Conservation (phyloP, 2,329 filamentous ascomycete genomes). For the Colletotrichum sidae region DNA sequence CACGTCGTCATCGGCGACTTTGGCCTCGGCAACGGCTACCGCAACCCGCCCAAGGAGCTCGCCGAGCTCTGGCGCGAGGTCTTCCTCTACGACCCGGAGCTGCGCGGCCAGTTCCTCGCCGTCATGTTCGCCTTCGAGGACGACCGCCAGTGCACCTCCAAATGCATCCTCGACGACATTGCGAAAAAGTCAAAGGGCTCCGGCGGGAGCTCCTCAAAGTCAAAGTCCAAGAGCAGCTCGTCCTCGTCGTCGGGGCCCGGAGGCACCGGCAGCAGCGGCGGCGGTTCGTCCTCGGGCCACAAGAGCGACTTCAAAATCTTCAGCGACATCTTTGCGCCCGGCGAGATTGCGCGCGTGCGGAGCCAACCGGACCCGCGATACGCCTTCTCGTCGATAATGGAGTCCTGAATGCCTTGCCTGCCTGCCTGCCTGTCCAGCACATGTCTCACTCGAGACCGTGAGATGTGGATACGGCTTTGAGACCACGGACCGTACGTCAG, state of each 20-base stretch:
- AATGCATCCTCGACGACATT: slow-evolving; percentile 66
- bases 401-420: slow-evolving; percentile 15
- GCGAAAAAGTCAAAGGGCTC: slow-evolving; percentile 58
- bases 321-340: slow-evolving; percentile 60
- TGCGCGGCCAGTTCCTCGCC: slow-evolving; percentile 70
- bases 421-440: slow-evolving; percentile 10
- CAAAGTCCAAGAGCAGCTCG: slow-evolving; percentile 48
- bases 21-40: slow-evolving; percentile 71
- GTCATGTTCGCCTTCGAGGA: slow-evolving; percentile 76
- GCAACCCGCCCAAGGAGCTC: slow-evolving; percentile 74
- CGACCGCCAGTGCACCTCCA: slow-evolving; percentile 62
- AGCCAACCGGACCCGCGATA: slow-evolving; percentile 66
- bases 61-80: slow-evolving; percentile 75
- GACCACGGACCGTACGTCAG: slow-evolving; percentile 22
- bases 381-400: slow-evolving; percentile 44
- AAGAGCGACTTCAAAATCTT: slow-evolving; percentile 65
- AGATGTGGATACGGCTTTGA: too few species aligned
- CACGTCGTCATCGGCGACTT: slow-evolving; percentile 73
- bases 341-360: slow-evolving; percentile 62
- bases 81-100: slow-evolving; percentile 71
- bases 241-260: slow-evolving; percentile 44
- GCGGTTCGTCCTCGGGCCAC: slow-evolving; percentile 35
- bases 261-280: slow-evolving; percentile 36
- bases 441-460: too few species aligned
- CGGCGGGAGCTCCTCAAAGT: slow-evolving; percentile 44